Evolutionary conservation across 2,329 filamentous ascomycete species (phyloP).

Genomic region (Botrytis sinoallii): DNA sequence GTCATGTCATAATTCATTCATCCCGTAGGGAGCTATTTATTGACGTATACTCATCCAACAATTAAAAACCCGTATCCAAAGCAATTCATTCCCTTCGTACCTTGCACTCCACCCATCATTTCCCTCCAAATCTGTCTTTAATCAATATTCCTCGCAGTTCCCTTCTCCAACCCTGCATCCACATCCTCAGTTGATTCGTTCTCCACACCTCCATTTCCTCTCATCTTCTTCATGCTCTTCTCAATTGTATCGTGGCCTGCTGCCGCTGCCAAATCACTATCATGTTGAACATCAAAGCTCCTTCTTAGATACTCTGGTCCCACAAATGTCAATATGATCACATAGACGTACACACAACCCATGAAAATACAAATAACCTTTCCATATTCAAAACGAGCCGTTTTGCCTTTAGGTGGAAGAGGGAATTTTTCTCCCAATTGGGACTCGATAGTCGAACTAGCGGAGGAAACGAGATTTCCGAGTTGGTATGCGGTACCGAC

Average conservation of each 20-base stretch:
- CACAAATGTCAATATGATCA: constrained; percentile 17
- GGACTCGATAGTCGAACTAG: constrained; percentile 74
- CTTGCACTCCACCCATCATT: neutral
- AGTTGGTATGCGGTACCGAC: constrained; percentile 71
- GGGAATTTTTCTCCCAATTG: constrained; percentile 73
- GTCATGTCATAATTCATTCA: neutral
- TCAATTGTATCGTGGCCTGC: constrained; percentile 19
- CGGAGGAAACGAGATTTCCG: constrained; percentile 71
- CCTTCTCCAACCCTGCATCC: neutral
- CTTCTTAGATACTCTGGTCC: constrained; percentile 15
- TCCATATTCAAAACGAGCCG: constrained; percentile 67
- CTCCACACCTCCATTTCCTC: neutral
- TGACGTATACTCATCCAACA: neutral
- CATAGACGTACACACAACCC: constrained; percentile 45
- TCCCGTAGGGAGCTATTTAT: neutral
- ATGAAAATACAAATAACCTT: constrained; percentile 90
- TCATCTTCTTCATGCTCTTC: constrained; percentile 29
- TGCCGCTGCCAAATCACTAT: constrained; percentile 16
- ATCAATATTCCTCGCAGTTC: neutral
- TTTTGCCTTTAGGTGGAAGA: constrained; percentile 53
- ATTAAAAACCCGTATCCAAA: neutral
- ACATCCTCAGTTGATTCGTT: neutral
- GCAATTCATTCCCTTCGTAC: neutral
- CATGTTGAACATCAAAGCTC: constrained; percentile 20
- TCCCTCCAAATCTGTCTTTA: neutral